These are phyloP conservation scores for Backusella tarrabulga DNA, from an alignment of 192 early-diverging fungal species.

Conservation along the genomic window DNA sequence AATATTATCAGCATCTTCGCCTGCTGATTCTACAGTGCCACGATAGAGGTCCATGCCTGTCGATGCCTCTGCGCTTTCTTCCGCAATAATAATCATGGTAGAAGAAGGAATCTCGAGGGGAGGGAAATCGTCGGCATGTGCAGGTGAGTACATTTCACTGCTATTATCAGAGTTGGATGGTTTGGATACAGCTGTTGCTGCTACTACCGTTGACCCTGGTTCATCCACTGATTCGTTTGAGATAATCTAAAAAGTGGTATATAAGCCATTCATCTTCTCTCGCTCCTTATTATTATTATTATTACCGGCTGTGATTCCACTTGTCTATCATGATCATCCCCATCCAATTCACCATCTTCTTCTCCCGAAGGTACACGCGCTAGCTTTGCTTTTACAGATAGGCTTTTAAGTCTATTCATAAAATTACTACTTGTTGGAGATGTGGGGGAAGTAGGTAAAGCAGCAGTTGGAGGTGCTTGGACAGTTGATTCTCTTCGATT, in stretches of 20 bases:
- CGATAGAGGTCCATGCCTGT: conserved; percentile 71
- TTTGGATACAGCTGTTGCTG: neutral
- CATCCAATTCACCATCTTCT: conserved; percentile 3
- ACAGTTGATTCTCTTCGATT: conserved; percentile 19
- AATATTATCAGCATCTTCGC: conserved; percentile 46
- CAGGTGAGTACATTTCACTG: conserved; percentile 40
- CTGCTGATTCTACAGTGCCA: conserved; percentile 57
- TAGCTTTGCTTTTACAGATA: conserved; percentile 46
- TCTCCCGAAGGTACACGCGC: conserved; percentile 43
- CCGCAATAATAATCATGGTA: conserved; percentile 71
- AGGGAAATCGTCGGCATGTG: conserved; percentile 57
- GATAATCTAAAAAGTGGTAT: neutral
- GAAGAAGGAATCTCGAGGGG: conserved; percentile 58
- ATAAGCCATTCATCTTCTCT: neutral
- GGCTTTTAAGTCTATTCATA: conserved; percentile 50
- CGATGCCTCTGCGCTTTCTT: conserved; percentile 73
- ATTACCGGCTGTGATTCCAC: neutral
- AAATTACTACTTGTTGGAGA: conserved; percentile 31
- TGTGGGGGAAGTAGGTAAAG: conserved; percentile 15
- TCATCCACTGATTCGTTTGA: neutral
- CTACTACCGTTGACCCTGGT: neutral
- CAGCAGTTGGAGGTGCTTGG: conserved; percentile 41
- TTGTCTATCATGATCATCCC: conserved; percentile 4
- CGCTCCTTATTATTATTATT: neutral
- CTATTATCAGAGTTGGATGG: neutral